Evolutionary conservation across 1,284 basidiomycete genomes (phyloP), one percentile per base, ranked within the genome.

Genomic region (Sparassis latifolia): DNA sequence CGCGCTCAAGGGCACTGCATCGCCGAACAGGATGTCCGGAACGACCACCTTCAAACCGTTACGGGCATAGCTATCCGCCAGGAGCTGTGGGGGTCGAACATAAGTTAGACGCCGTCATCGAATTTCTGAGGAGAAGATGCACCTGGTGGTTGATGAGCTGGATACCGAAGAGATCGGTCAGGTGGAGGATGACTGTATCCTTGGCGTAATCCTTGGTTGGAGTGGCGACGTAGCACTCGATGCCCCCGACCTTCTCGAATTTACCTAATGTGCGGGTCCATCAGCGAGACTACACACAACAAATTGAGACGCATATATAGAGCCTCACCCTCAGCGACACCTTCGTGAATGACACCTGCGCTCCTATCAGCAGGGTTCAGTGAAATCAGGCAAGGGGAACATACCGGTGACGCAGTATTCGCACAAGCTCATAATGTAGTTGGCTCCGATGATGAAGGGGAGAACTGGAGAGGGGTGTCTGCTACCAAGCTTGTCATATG

Each of bases 121-220:
- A 37, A 12, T 20, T 20, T 20, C 20, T 20, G 12, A 12, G 45
- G 48, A 44, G 40, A 49, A 31, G 33, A 20, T 37, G 55, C 64
- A 72, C 72, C 56, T 66, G 60, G 59, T 67, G 66, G 64, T 81
- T 80, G 58, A 66, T 50, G 28, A 77, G 63, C 49, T 66, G 59
- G n/a, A 74, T 49, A 29, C 79, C 79, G 55, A 79, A 79, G 44
- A 75, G 69, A 55, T 80, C 79, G 20, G 70, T 56, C 31, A 83
- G 62, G 66, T 73, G 76, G 10, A 79, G 66, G 51, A 84, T 53
- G 31, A 73, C 78, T 60, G 78, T 78, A 59, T 78, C 73, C 61
- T 77, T 78, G 29, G 72, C 65, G 52, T 75, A 77, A 48, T 75
- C 73, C 9, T 52, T 62, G 7, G 62, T 59, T 4, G 78, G 77